phyloP scores from a whole-genome alignment of 768 basidiomycete genomes.

The Pulveroboletus sp. region DNA sequence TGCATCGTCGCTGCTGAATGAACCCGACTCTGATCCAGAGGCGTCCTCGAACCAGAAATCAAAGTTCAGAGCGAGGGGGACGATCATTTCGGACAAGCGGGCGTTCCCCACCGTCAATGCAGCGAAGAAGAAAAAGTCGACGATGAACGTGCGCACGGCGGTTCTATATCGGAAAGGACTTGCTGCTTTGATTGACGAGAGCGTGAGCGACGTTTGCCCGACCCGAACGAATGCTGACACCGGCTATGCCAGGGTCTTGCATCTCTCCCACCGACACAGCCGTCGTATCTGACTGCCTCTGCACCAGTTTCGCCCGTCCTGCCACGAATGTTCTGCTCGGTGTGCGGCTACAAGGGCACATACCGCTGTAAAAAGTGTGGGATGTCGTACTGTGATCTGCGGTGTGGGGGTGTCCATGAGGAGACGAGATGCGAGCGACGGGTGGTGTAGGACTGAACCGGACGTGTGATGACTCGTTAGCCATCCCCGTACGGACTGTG shows the following conservation, averaged over 20 bases:
- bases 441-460: constrained; percentile 40
- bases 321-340: constrained; percentile 71
- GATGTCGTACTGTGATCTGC: constrained; percentile 68
- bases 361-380: constrained; percentile 79
- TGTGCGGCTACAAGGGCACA: constrained; percentile 79
- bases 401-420: constrained; percentile 67
- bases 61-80: constrained; percentile 69
- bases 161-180: constrained; percentile 81
- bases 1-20: constrained; percentile 36
- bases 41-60: constrained; percentile 22
- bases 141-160: constrained; percentile 74
- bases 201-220: constrained; percentile 45
- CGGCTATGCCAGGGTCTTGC: constrained; percentile 47
- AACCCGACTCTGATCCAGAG: constrained; percentile 29
- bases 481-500: no score
- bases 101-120: constrained; percentile 31
- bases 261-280: constrained; percentile 44
- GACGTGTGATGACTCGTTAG: constrained; percentile 11
- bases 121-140: constrained; percentile 67
- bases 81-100: constrained; percentile 71
- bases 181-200: constrained; percentile 68
- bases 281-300: constrained; percentile 69
- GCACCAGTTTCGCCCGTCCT: constrained; percentile 59
- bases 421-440: constrained; percentile 81
- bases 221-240: constrained; percentile 1